phyloP scores from a whole-genome alignment of 495 filamentous ascomycete species.

The Xylaria castorea region DNA sequence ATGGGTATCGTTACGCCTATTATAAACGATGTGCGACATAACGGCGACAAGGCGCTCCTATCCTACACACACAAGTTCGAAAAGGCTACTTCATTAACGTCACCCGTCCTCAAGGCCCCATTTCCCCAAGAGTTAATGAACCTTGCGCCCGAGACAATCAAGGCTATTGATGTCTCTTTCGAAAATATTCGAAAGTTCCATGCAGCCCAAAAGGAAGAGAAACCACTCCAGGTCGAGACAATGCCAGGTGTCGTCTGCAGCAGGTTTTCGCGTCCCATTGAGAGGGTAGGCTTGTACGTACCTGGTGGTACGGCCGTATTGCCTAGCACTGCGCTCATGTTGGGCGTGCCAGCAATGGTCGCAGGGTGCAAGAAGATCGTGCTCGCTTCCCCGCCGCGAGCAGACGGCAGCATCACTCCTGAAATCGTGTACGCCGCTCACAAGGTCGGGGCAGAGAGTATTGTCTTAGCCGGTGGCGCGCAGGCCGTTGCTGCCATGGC shows the following conservation, averaged over 20 bases:
- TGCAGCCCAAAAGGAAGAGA: conserved; percentile 78
- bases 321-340: conserved; percentile 95
- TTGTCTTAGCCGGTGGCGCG: conserved; percentile 93
- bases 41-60: conserved; percentile 86
- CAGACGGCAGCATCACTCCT: conserved; percentile 89
- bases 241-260: conserved; percentile 97
- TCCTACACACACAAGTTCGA: conserved; percentile 97
- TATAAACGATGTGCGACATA: conserved; percentile 78
- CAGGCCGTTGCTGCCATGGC: conserved; percentile 94
- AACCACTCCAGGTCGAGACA: conserved; percentile 83
- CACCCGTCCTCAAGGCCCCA: conserved; percentile 85
- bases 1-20: conserved; percentile 90
- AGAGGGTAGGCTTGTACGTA: conserved; percentile 92
- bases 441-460: conserved; percentile 93
- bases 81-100: conserved; percentile 86
- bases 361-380: conserved; percentile 97
- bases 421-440: conserved; percentile 99
- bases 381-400: conserved; percentile 86
- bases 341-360: conserved; percentile 96
- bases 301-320: conserved; percentile 96
- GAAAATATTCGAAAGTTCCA: conserved; percentile 96
- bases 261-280: conserved; percentile 90
- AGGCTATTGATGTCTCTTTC: conserved; percentile 92
- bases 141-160: conserved; percentile 76
- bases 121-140: conserved; percentile 87